phyloP scores from a whole-genome alignment of 2,329 filamentous ascomycete genomes.

The Claviceps pazoutovae region DNA sequence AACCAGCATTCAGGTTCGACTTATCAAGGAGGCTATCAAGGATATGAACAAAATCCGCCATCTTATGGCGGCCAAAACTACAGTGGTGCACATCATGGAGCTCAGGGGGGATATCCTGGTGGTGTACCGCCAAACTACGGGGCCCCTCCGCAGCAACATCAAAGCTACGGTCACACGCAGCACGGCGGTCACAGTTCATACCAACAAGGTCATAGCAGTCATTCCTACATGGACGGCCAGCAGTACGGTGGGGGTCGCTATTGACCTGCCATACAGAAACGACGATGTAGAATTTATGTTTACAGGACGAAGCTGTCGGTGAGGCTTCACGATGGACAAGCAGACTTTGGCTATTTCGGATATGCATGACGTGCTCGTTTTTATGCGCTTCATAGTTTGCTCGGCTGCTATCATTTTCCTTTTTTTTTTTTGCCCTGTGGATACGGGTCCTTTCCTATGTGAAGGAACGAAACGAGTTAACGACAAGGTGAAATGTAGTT shows the following conservation, averaged over 20 bases:
- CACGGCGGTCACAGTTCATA: conserved; percentile 10
- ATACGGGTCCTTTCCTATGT: background rate
- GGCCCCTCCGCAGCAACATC: conserved; percentile 10
- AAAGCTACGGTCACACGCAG: conserved; percentile 5
- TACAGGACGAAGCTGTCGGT: background rate
- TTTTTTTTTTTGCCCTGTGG: background rate
- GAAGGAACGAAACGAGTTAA: conserved; percentile 4
- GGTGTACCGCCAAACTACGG: conserved; percentile 10
- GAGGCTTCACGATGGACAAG: background rate
- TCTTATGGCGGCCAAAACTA: conserved; percentile 12
- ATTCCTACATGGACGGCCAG: conserved; percentile 14
- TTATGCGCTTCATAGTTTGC: background rate
- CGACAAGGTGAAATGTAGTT: conserved; percentile 1
- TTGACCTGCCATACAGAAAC: background rate
- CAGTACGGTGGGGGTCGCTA: conserved; percentile 9
- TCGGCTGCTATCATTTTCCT: background rate
- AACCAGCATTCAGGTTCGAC: conserved; percentile 9
- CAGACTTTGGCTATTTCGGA: background rate
- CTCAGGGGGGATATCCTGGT: conserved; percentile 12
- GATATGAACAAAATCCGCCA: conserved; percentile 7
- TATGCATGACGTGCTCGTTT: background rate
- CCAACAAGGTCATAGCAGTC: conserved; percentile 15
- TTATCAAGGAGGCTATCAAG: conserved; percentile 4
- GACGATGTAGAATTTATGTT: background rate
- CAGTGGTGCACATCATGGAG: conserved; percentile 11